Conservation (phyloP, 768 basidiomycete genomes). For the Rhodosporidiobolus sp. region DNA sequence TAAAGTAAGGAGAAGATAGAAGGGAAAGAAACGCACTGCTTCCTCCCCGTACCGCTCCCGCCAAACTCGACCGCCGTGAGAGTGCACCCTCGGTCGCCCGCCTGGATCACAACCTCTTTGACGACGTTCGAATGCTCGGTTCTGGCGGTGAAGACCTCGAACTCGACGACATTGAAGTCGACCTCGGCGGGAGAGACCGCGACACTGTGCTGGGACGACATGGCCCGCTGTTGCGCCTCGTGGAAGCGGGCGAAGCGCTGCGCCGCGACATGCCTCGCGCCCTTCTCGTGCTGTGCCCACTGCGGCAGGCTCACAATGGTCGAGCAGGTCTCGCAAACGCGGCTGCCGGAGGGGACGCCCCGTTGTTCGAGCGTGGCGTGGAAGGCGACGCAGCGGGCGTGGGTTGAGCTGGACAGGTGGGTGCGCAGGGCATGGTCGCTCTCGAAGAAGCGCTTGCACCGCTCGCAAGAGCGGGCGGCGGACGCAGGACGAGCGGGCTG, state of each 20-base stretch:
- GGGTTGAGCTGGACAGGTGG: not conserved
- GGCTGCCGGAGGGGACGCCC: not conserved
- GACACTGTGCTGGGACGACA: not conserved
- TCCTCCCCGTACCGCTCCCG: not conserved
- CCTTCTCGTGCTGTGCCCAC: not conserved
- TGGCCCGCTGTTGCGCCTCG: not conserved
- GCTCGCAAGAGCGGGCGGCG: not conserved
- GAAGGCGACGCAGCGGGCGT: not conserved
- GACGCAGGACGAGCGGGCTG: not conserved
- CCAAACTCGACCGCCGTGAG: not conserved
- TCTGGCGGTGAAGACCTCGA: not conserved
- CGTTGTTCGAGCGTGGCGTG: not conserved
- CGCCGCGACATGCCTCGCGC: not conserved
- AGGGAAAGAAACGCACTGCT: constrained; percentile 8
- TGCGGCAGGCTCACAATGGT: not conserved
- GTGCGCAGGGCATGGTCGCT: not conserved
- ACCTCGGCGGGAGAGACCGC: not conserved
- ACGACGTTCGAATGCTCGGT: not conserved
- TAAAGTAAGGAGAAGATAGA: not conserved
- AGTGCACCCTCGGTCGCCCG: not conserved
- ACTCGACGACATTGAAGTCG: constrained; percentile 16
- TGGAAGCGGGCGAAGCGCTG: not conserved
- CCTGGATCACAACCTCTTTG: not conserved
- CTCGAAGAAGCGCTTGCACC: not conserved
- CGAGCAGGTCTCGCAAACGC: not conserved